Conservation (phyloP, 202 grass and related monocot genomes). For the Schoenoplectus triqueter region DNA sequence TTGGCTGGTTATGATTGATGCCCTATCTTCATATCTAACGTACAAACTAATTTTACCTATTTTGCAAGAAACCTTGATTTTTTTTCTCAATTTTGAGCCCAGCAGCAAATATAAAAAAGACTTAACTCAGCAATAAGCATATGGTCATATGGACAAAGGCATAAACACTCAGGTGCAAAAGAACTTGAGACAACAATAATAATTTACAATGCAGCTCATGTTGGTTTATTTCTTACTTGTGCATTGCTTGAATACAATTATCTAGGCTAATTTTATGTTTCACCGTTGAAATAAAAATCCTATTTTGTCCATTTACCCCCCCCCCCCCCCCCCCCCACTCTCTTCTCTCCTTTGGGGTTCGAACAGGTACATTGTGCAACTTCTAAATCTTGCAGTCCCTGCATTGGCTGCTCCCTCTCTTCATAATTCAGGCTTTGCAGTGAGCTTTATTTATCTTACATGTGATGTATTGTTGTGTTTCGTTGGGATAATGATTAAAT, state of each 20-base stretch:
- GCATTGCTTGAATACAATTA: conserved; percentile 7
- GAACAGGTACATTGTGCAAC: conserved; percentile 79
- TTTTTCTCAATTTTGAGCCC: background rate
- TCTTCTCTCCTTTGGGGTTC: background rate
- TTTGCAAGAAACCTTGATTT: background rate
- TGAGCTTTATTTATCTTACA: conserved; percentile 49
- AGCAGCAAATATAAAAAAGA: background rate
- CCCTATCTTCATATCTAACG: background rate
- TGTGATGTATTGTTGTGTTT: conserved; percentile 23
- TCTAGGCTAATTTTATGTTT: background rate
- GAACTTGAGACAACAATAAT: background rate
- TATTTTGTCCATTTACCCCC: conserved; percentile 20
- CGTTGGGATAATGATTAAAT: conserved; percentile 15
- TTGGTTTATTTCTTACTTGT: conserved; percentile 9
- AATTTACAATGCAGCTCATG: conserved; percentile 1
- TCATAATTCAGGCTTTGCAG: conserved; percentile 94
- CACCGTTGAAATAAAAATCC: conserved; percentile 5
- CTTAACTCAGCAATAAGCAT: conserved; percentile 5
- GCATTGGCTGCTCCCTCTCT: conserved; percentile 79
- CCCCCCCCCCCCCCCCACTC: background rate
- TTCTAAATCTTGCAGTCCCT: conserved; percentile 78
- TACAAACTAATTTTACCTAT: background rate
- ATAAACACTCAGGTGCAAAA: background rate
- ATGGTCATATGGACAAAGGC: background rate
- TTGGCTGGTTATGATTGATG: background rate